These are phyloP conservation scores for Aspergillus felis DNA, from an alignment of 2,329 filamentous ascomycete species.

Conservation along the genomic window DNA sequence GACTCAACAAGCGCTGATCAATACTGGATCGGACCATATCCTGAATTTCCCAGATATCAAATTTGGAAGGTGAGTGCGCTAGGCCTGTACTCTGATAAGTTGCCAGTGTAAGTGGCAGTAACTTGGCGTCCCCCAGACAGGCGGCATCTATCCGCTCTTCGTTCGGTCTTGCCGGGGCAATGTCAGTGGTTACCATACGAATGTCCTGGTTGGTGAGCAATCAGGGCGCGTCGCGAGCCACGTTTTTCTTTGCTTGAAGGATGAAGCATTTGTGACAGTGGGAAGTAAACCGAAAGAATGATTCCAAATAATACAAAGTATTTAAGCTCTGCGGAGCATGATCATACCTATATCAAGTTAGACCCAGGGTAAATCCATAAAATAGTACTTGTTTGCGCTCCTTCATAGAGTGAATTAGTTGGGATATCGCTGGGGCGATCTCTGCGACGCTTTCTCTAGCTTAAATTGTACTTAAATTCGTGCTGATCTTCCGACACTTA, in stretches of 20 bases:
- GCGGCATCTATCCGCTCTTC: neutral
- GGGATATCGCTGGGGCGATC: constrained; percentile 6
- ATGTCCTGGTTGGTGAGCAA: neutral
- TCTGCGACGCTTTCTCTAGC: constrained; percentile 14
- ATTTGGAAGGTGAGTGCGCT: neutral
- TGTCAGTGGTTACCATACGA: neutral
- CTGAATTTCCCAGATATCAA: neutral
- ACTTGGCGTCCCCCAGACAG: neutral
- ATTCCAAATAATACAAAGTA: neutral
- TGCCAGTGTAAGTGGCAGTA: neutral
- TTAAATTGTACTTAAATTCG: constrained; percentile 3
- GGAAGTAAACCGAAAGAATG: neutral
- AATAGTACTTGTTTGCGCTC: neutral
- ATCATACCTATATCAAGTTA: neutral
- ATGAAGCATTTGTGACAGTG: neutral
- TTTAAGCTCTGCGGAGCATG: neutral
- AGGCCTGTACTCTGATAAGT: no score
- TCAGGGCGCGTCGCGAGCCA: neutral
- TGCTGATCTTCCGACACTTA: constrained; percentile 24
- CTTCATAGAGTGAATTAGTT: neutral
- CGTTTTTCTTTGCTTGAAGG: neutral
- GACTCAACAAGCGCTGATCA: neutral
- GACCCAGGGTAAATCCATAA: neutral
- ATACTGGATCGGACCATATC: neutral
- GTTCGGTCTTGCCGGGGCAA: neutral